Base-by-base conservation (phyloP, 345 rosid species). In the Aurinia saxatilis region DNA sequence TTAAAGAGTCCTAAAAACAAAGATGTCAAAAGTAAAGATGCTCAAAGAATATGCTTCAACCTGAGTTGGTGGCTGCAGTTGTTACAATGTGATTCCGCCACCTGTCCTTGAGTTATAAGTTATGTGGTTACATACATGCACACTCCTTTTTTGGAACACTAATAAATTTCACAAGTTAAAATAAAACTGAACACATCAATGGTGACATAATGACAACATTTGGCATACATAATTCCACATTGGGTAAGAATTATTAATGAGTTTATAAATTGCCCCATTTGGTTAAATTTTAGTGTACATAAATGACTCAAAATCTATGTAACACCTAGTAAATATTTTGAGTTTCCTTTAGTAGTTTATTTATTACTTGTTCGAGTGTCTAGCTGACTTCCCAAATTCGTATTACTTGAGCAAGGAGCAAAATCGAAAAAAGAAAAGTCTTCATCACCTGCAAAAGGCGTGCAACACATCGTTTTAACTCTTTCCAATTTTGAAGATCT, bases 401-500 rank as follows among this genome's bases (percentile, higher is more conserved):
- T 47, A 36, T 70, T 48, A 49, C 75, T 63, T 70, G 65, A 69
- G 40, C 47, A 48, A 70, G 69, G 74, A 63, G 59, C 63, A 54
- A 48, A 16, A 46, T 53, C 8, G 35, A 7, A 35, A 44, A 57
- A 54, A 37, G 14, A 27, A 49, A 38, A n/a, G n/a, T n/a, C n/a
- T n/a, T n/a, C n/a, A n/a, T n/a, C n/a, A n/a, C n/a, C n/a, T 45
- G 38, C 54, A 68, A 60, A 68, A 51, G 73, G 57, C 68, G 63
- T 70, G 68, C 68, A 55, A 58, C 75, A 27, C 70, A 71, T 63
- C 70, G 75, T 71, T 71, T 71, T 71, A 48, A 61, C 57, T 3
- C 30, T 37, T 37, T 33, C 9, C 2, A n/a, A 8, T 35, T 64
- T 12, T 61, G 14, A 14, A 8, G 19, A 51, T 64, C 60, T 44